These are phyloP conservation scores for Kodamaea arcana DNA, from an alignment of 1,139 yeast species.

Conservation along the genomic window DNA sequence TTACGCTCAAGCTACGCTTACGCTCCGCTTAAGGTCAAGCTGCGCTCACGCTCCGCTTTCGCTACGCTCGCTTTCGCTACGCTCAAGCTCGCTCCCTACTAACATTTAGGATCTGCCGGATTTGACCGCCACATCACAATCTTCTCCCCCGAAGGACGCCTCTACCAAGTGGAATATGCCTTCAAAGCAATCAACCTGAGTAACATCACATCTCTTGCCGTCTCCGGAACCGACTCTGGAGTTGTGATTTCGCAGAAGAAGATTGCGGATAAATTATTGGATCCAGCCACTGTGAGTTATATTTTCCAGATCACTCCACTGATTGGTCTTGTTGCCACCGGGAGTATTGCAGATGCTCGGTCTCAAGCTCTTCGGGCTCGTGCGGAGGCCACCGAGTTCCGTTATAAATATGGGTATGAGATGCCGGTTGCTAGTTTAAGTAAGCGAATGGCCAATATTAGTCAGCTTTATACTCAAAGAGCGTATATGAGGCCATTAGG, in stretches of 20 bases:
- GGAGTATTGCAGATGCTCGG: conserved; percentile 95
- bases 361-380: conserved; percentile 88
- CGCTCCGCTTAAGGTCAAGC: too few relatives aligned
- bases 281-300: conserved; percentile 79
- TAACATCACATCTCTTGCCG: conserved; percentile 83
- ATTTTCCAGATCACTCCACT: conserved; percentile 76
- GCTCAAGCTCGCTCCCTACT: conserved; percentile 5
- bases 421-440: conserved; percentile 95
- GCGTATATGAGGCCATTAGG: conserved; percentile 99
- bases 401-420: conserved; percentile 91
- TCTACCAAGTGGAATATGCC: conserved; percentile 96
- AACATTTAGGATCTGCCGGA: conserved; percentile 66
- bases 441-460: conserved; percentile 90
- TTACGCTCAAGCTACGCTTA: too few relatives aligned
- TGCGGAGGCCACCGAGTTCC: conserved; percentile 90
- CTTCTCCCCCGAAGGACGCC: conserved; percentile 96
- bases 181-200: conserved; percentile 95
- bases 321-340: conserved; percentile 91
- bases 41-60: too few relatives aligned
- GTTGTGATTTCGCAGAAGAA: conserved; percentile 92
- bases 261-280: conserved; percentile 91
- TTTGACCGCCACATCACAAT: conserved; percentile 98
- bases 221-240: conserved; percentile 84
- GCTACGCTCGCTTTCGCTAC: too few relatives aligned
- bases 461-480: conserved; percentile 93